A percentile compares a stretch with the other conserved stretches of the same genome.
Evolutionary conservation across 83 land plant species (phyloP).

Genomic region (Isoetes engelmannii): DNA sequence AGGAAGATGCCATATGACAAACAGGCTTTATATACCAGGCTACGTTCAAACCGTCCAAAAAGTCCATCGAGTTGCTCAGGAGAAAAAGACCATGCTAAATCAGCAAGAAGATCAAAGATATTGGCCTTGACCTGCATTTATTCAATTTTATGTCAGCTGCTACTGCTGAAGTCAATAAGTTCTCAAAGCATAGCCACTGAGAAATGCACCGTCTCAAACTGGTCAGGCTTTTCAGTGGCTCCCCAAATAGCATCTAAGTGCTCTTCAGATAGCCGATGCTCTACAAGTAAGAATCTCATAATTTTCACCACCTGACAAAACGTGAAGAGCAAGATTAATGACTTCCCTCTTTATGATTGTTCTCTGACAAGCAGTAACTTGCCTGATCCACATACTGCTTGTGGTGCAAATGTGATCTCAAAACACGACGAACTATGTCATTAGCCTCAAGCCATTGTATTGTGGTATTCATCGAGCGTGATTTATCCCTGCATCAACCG

Average conservation of each 20-base stretch:
- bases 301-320: slow-evolving; percentile 24
- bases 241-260: slow-evolving; percentile 31
- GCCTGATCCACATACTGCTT: slow-evolving; percentile 41
- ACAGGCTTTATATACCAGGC: slow-evolving; percentile 17
- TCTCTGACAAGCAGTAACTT: slow-evolving; percentile 7
- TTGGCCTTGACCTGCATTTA: slow-evolving; percentile 30
- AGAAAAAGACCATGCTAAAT: slow-evolving; percentile 38
- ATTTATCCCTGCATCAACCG: slow-evolving; percentile 21
- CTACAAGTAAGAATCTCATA: slow-evolving; percentile 32
- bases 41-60: slow-evolving; percentile 27
- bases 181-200: not conserved
- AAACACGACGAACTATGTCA: slow-evolving; percentile 23
- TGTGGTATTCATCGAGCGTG: slow-evolving; percentile 21
- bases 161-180: not conserved
- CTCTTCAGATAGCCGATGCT: slow-evolving; percentile 25
- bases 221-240: slow-evolving; percentile 35
- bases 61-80: slow-evolving; percentile 30
- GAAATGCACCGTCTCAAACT: slow-evolving; percentile 25
- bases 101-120: slow-evolving; percentile 37
- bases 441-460: slow-evolving; percentile 34
- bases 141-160: not conserved
- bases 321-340: too few relatives aligned
- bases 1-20: not conserved
- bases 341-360: not conserved
- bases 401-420: slow-evolving; percentile 37